A percentile compares a stretch with the other conserved stretches of the same genome.
Conservation (phyloP, 2,329 filamentous ascomycete genomes). For the Plenodomus lindquistii region DNA sequence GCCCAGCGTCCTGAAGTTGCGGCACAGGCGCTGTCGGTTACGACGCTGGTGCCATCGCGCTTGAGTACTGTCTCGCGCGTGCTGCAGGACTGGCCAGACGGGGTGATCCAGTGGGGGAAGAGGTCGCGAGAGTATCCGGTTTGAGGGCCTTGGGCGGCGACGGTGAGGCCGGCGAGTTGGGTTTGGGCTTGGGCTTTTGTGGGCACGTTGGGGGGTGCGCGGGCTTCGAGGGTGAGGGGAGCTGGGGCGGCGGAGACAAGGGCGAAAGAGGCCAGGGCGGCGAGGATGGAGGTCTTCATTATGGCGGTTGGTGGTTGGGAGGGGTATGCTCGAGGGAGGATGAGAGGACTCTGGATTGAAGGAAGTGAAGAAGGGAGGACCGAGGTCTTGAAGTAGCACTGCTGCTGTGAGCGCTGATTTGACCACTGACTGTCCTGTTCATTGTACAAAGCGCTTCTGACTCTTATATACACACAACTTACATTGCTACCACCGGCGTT, state of each 20-base stretch:
- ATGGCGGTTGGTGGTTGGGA: slow-evolving; percentile 4
- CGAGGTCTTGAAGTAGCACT: not conserved
- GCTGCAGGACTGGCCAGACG: slow-evolving; percentile 63
- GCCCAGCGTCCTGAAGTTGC: slow-evolving; percentile 70
- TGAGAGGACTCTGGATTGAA: not conserved
- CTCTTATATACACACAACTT: slow-evolving; percentile 17
- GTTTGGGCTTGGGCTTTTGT: slow-evolving; percentile 59
- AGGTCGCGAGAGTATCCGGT: slow-evolving; percentile 66
- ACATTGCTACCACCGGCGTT: slow-evolving; percentile 1
- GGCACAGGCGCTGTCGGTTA: slow-evolving; percentile 62
- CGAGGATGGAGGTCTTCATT: slow-evolving; percentile 37
- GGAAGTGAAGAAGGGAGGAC: not conserved
- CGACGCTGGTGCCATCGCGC: slow-evolving; percentile 71
- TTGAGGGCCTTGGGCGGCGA: slow-evolving; percentile 59
- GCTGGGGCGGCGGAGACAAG: slow-evolving; percentile 35
- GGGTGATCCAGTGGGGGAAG: slow-evolving; percentile 73
- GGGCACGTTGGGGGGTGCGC: slow-evolving; percentile 65
- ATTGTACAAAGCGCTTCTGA: slow-evolving; percentile 7
- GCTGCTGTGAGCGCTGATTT: not conserved
- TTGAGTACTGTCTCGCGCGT: slow-evolving; percentile 73
- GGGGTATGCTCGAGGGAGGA: not conserved
- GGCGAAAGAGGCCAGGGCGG: slow-evolving; percentile 27
- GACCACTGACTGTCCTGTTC: not conserved
- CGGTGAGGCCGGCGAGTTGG: slow-evolving; percentile 62
- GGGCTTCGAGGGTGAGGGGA: slow-evolving; percentile 30